phyloP scores from a whole-genome alignment of 306 rosid species.

The Gastrolobium villosum region DNA sequence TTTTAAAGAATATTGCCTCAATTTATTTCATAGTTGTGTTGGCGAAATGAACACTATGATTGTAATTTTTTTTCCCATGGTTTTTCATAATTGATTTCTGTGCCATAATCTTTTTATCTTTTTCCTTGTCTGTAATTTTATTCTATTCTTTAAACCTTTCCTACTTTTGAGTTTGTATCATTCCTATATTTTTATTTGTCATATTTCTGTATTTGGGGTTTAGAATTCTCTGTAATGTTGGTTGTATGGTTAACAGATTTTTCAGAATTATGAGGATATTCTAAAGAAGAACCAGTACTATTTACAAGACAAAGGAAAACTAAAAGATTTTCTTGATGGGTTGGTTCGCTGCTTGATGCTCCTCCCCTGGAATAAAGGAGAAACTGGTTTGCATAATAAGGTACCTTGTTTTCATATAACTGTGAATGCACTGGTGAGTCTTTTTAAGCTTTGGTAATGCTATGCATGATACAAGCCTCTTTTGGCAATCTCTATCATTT shows the following conservation, averaged over 20 bases:
- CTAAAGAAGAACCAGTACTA: conserved; percentile 71
- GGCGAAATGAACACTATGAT: conserved; percentile 7
- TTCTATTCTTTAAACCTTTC: conserved; percentile 11
- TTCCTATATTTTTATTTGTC: conserved; percentile 25
- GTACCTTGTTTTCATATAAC: conserved; percentile 52
- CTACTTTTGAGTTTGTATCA: conserved; percentile 18
- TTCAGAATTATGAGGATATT: conserved; percentile 81
- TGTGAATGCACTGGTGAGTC: conserved; percentile 18
- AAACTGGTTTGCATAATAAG: conserved; percentile 62
- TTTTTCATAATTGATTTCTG: conserved; percentile 21
- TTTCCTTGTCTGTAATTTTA: conserved; percentile 12
- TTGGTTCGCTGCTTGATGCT: conserved; percentile 80
- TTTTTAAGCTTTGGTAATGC: conserved; percentile 24
- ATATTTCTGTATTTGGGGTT: conserved; percentile 24
- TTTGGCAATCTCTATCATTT: conserved; percentile 7
- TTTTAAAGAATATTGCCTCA: not conserved
- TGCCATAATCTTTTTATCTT: conserved; percentile 16
- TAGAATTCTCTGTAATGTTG: conserved; percentile 30
- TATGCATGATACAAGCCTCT: not conserved
- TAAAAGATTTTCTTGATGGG: conserved; percentile 76
- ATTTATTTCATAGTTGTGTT: conserved; percentile 27
- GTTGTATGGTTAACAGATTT: conserved; percentile 69
- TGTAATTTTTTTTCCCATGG: conserved; percentile 18
- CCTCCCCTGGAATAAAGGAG: conserved; percentile 76
- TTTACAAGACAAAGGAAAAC: conserved; percentile 79